Percentiles rank a stretch among this genome's conserved stretches.
These are phyloP conservation scores for Fusarium tuaranense DNA, from an alignment of 2,329 filamentous ascomycete species.

Conservation along the genomic window DNA sequence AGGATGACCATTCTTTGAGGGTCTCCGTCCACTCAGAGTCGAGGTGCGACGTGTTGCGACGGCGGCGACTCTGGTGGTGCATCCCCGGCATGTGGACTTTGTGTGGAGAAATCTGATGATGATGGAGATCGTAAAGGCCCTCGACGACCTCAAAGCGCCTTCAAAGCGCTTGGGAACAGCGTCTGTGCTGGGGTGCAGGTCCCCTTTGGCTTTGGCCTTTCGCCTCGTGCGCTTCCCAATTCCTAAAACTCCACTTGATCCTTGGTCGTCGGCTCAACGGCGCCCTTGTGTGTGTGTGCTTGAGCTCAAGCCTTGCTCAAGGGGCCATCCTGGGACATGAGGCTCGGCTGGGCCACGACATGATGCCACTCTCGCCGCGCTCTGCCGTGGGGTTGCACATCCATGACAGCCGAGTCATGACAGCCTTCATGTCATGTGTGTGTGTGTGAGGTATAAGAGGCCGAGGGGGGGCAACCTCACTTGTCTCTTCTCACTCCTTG, in stretches of 20 bases:
- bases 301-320: conserved; percentile 4
- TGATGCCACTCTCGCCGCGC: conserved; percentile 27
- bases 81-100: conserved; percentile 38
- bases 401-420: neutral
- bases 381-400: conserved; percentile 19
- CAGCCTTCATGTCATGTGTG: conserved; percentile 10
- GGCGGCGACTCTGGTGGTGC: conserved; percentile 38
- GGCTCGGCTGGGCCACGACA: conserved; percentile 33
- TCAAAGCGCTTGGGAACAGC: conserved; percentile 27
- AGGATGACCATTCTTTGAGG: conserved; percentile 21
- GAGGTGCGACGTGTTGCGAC: conserved; percentile 44
- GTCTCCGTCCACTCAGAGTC: conserved; percentile 36
- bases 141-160: conserved; percentile 12
- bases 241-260: conserved; percentile 14
- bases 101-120: conserved; percentile 41
- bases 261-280: conserved; percentile 28
- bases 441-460: conserved; percentile 30
- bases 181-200: conserved; percentile 38
- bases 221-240: conserved; percentile 19
- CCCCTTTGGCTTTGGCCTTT: conserved; percentile 23
- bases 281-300: neutral
- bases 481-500: conserved; percentile 1
- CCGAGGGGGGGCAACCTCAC: conserved; percentile 1
- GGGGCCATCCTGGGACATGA: conserved; percentile 25
- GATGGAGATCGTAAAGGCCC: conserved; percentile 31